Evolutionary conservation across 2,329 filamentous ascomycete species (phyloP).

Genomic region (Sporothrix schenckii): DNA sequence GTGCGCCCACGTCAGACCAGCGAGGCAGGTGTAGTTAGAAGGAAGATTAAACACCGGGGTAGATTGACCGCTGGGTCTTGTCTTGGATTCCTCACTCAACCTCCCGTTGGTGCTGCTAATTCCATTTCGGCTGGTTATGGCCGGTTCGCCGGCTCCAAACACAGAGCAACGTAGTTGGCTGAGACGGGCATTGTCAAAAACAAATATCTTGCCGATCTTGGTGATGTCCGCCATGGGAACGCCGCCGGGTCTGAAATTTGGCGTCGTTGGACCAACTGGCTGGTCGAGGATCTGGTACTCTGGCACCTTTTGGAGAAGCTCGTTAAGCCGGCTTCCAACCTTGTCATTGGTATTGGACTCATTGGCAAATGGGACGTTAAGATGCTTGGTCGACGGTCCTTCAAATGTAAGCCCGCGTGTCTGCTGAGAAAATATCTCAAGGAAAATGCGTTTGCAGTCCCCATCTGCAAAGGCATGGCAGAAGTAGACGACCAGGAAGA

Average conservation of each 20-base stretch:
- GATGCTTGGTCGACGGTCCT: constrained; percentile 38
- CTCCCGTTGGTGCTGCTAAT: not conserved
- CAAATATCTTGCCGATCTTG: constrained; percentile 50
- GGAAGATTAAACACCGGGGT: constrained; percentile 34
- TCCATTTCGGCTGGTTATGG: not conserved
- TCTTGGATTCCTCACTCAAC: not conserved
- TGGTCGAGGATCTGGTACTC: constrained; percentile 45
- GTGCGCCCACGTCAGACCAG: constrained; percentile 48
- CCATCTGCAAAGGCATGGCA: constrained; percentile 51
- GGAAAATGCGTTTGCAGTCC: constrained; percentile 46
- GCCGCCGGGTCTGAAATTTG: constrained; percentile 40
- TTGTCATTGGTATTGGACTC: constrained; percentile 36
- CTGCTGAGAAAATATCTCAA: constrained; percentile 46
- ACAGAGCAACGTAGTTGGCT: constrained; percentile 40
- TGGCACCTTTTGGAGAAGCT: constrained; percentile 40
- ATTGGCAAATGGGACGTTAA: constrained; percentile 33
- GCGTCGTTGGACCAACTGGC: constrained; percentile 46
- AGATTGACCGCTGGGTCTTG: not conserved
- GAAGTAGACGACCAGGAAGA: constrained; percentile 48
- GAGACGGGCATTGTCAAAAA: constrained; percentile 45
- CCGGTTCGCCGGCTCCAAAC: constrained; percentile 30
- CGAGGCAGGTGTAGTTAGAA: constrained; percentile 48
- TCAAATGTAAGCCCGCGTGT: constrained; percentile 39
- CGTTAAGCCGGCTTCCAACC: constrained; percentile 36
- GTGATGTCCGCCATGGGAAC: constrained; percentile 40